Evolutionary conservation across 345 rosid genomes (phyloP), one percentile per base, ranked within the genome.

Genomic region (Toxicodendron radicans): DNA sequence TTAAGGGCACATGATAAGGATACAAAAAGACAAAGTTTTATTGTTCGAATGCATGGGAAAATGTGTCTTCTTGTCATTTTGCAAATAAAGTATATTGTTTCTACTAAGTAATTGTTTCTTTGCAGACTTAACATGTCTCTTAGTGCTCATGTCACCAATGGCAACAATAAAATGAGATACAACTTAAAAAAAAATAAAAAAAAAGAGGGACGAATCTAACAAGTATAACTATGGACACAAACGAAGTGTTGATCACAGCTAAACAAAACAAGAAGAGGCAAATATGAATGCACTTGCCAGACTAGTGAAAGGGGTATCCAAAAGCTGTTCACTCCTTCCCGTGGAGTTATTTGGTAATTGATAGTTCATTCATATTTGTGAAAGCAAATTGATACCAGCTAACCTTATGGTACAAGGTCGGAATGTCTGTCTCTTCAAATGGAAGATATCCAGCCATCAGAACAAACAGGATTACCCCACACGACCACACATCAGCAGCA

Each of bases 401-500:
- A 68, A 91, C 97, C 96, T 87, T 92, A 79, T 63, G 83, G 76
- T 80, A 92, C 84, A 95, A 81, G 11, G 86, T 74, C 68, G 97
- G 94, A 76, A 95, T 93, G 80, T 95, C 94, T 21, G 70, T 79
- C 80, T 88, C 98, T 24, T 86, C 75, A 80, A 95, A 95, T 45
- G 99, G 98, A 71, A 88, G 89, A 86, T 79, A 87, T 30, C 98
- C 99, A 74, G 98, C 98, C 93, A 89, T 84, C 16, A 92, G 81
- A 76, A 95, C 92, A 30, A 81, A 95, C 73, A 95, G 94, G 76
- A 95, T 86, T 30, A 95, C 98, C 60, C 99, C 99, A 54, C 97
- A 95, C 48, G 99, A 95, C 97, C 99, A 95, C 62, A 92, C 64
- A 70, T 92, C 99, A 57, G 99, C 96, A 79, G 90, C 91, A 56